These are phyloP conservation scores for Phytophthora rubi DNA, from an alignment of 352 stramenopile species.

Conservation along the genomic window DNA sequence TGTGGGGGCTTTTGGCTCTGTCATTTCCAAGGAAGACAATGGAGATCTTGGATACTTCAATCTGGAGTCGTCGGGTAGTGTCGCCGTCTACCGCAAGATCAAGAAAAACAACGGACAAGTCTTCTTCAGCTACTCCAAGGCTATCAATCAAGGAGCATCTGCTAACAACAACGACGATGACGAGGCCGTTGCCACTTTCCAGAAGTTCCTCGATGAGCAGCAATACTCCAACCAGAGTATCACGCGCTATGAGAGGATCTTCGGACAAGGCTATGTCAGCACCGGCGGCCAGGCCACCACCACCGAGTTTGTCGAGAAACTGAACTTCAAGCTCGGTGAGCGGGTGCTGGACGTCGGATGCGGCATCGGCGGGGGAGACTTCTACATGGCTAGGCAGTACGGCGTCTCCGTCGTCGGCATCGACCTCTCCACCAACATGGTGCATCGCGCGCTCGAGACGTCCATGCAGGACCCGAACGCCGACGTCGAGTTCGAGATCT, in stretches of 20 bases:
- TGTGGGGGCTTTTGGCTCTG: conserved; percentile 55
- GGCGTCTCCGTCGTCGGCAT: conserved; percentile 78
- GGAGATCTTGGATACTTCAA: conserved; percentile 56
- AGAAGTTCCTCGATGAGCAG: conserved; percentile 75
- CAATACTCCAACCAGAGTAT: conserved; percentile 79
- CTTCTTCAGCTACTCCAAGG: conserved; percentile 74
- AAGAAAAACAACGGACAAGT: conserved; percentile 89
- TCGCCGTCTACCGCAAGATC: conserved; percentile 71
- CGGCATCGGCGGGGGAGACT: conserved; percentile 89
- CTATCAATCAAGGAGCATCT: conserved; percentile 39
- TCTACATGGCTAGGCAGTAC: conserved; percentile 92
- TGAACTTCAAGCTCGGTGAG: conserved; percentile 64
- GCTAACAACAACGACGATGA: conserved; percentile 22
- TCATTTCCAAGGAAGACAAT: conserved; percentile 49
- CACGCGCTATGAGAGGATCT: conserved; percentile 80
- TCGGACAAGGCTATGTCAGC: conserved; percentile 74
- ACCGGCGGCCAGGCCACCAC: conserved; percentile 71
- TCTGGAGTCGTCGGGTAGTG: conserved; percentile 70
- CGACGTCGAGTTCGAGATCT: conserved; percentile 80
- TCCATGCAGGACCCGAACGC: conserved; percentile 54
- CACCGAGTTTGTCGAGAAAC: conserved; percentile 73
- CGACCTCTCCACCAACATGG: conserved; percentile 81
- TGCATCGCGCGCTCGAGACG: conserved; percentile 69
- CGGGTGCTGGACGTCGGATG: conserved; percentile 91
- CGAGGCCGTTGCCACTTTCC: conserved; percentile 58